Percentiles rank a stretch among this genome's conserved stretches.
Evolutionary conservation across 2,329 filamentous ascomycete species (phyloP).

Genomic region (Pseudogymnoascus sp.): DNA sequence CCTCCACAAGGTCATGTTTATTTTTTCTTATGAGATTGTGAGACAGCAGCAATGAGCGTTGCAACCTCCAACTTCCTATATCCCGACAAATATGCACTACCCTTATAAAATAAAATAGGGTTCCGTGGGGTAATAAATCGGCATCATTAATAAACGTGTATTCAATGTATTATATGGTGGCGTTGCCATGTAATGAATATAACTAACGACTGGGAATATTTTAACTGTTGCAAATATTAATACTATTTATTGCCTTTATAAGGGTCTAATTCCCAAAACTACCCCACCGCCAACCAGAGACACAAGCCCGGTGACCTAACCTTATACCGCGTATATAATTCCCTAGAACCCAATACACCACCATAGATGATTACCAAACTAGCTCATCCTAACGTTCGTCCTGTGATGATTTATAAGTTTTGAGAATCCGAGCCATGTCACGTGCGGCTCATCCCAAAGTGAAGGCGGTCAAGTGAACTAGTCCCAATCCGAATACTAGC

Average conservation of each 20-base stretch:
- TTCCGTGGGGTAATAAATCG: not conserved
- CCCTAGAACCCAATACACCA: not conserved
- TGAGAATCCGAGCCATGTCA: not conserved
- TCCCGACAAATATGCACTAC: not conserved
- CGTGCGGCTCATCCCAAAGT: not conserved
- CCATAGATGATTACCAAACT: not conserved
- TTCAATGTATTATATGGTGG: not conserved
- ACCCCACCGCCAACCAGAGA: not conserved
- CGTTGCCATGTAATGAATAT: not conserved
- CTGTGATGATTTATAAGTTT: not conserved
- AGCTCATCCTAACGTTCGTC: not conserved
- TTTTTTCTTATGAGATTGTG: not conserved
- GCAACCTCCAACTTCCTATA: not conserved
- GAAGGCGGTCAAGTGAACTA: slow-evolving; percentile 9
- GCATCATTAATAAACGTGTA: not conserved
- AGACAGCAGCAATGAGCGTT: not conserved
- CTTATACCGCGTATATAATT: not conserved
- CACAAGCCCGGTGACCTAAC: not conserved
- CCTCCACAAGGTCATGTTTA: not conserved
- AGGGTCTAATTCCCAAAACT: not conserved
- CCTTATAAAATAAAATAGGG: not conserved
- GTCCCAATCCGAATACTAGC: slow-evolving; percentile 6
- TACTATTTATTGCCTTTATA: not conserved
- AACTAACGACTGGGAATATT: not conserved
- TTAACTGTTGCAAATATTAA: not conserved